phyloP scores from a whole-genome alignment of 2,329 filamentous ascomycete species.

The Metarhizium robertsii region DNA sequence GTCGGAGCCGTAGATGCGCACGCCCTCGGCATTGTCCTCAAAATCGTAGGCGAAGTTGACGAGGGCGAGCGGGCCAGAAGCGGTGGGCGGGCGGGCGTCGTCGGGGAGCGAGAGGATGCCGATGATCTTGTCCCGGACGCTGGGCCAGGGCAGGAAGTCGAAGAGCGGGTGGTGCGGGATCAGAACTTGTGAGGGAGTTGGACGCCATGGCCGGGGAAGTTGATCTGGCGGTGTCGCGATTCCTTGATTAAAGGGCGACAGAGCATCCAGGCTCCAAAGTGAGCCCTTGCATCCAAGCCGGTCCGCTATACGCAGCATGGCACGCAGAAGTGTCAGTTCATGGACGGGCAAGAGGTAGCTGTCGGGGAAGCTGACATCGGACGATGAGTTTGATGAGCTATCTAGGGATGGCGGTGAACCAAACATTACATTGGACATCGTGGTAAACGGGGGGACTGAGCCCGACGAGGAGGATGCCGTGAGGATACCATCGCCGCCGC shows the following conservation, averaged over 20 bases:
- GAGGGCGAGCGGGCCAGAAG: conserved; percentile 36
- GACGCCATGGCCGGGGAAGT: conserved; percentile 38
- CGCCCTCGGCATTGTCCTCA: conserved; percentile 43
- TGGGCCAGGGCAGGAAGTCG: conserved; percentile 50
- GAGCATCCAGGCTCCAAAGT: conserved; percentile 36
- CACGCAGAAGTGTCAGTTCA: conserved; percentile 39
- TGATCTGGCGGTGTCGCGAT: conserved; percentile 21
- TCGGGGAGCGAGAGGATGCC: conserved; percentile 40
- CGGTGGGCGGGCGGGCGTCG: conserved; percentile 34
- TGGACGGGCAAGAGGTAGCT: conserved; percentile 38
- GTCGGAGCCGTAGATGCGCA: conserved; percentile 39
- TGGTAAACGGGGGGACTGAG: conserved; percentile 1
- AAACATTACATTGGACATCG: conserved; percentile 8
- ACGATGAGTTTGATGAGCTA: conserved; percentile 10
- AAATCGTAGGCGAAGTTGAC: conserved; percentile 46
- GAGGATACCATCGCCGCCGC: not conserved
- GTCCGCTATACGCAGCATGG: conserved; percentile 34
- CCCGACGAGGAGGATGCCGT: not conserved
- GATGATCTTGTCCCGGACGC: conserved; percentile 42
- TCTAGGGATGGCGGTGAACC: conserved; percentile 13
- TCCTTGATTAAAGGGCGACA: conserved; percentile 35
- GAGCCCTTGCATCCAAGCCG: conserved; percentile 31
- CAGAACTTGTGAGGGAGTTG: conserved; percentile 37
- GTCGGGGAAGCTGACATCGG: conserved; percentile 28
- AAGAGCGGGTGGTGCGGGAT: conserved; percentile 48